A percentile compares a stretch with the other conserved stretches of the same genome.
Conservation (phyloP, 2,329 filamentous ascomycete genomes). For the Metarhizium humberi region DNA sequence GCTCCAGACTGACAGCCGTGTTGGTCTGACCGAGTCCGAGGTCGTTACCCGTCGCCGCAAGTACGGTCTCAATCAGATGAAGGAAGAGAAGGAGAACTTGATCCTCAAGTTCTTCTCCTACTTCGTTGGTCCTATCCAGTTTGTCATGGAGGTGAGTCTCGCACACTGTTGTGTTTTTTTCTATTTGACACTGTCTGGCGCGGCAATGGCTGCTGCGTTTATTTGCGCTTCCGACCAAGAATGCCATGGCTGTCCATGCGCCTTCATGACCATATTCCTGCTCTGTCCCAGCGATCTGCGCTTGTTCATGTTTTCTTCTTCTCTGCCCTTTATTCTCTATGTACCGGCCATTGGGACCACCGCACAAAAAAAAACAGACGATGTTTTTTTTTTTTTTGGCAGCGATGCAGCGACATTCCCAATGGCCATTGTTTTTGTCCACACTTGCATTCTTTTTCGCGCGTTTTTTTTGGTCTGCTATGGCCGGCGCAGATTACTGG, state of each 20-base stretch:
- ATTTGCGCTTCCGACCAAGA: too few species aligned
- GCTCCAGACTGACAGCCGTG: constrained; percentile 64
- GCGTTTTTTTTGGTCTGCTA: constrained; percentile 11
- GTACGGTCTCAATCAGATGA: constrained; percentile 82
- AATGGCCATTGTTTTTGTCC: constrained; percentile 9
- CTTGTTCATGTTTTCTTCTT: neutral
- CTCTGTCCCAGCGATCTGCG: too few species aligned
- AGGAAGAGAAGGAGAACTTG: constrained; percentile 80
- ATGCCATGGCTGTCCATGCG: too few species aligned
- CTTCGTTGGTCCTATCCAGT: constrained; percentile 85
- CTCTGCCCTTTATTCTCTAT: neutral
- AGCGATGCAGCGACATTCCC: neutral
- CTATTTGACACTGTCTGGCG: neutral
- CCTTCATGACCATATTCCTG: too few species aligned
- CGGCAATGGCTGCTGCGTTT: neutral
- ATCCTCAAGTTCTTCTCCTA: constrained; percentile 74
- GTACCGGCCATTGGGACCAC: neutral
- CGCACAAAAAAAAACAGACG: neutral
- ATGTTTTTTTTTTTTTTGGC: neutral
- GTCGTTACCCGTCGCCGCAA: constrained; percentile 56
- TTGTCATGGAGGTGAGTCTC: constrained; percentile 75
- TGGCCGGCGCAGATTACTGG: constrained; percentile 20
- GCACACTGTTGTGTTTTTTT: neutral
- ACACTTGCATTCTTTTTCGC: constrained; percentile 13
- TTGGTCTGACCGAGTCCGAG: constrained; percentile 64